Base-by-base conservation (phyloP, 2,329 filamentous ascomycete species). In the Achaetomium macrosporum region DNA sequence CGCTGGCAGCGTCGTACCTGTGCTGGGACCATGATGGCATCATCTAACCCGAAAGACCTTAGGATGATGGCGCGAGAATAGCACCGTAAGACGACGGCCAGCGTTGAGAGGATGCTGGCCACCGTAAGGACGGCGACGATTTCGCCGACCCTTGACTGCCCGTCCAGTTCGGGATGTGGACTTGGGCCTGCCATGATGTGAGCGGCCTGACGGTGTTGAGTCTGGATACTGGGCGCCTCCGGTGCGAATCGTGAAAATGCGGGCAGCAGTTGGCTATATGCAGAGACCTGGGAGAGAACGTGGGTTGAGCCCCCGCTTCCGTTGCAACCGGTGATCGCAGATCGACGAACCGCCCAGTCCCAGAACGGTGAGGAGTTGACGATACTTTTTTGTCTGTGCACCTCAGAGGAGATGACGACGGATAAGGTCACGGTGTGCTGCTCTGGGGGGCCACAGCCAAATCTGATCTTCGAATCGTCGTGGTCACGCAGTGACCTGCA, bases 1-100 rank as follows among this genome's bases (percentile, higher is more conserved):
- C 13, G 3, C 9, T 33, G 8, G 11, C 20, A n/a, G 20, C 25
- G 15, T 9, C 54, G 13, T 50, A 58, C 56, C 54, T 58, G 58
- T 13, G 58, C 58, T 1, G 55, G 54, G 7, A 60, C 17, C 15
- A 60, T 59, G 3, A 59, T 9, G 15, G 31, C 50, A 45, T 60
- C 58, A 43, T 60, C 58, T 25, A 43, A 29, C 10, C 58, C 58
- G 16, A 59, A 60, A 16, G 35, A 53, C 12, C 49, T 30, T 13
- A 60, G 56, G n/a, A 60, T 49, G 39, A 57, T 45, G 9, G 40
- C 48, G 36, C 58, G 58, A 17, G 36, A 55, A 29, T 60, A 60
- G 46, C 50, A 55, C 13, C 58, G 19, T 30, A 58, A 31, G 6
- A 36, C 15, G 35, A 60, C 56, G 30, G 35, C 46, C 13, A 55